phyloP scores from a whole-genome alignment of 192 early-diverging fungal species.

The Thamnidium elegans region DNA sequence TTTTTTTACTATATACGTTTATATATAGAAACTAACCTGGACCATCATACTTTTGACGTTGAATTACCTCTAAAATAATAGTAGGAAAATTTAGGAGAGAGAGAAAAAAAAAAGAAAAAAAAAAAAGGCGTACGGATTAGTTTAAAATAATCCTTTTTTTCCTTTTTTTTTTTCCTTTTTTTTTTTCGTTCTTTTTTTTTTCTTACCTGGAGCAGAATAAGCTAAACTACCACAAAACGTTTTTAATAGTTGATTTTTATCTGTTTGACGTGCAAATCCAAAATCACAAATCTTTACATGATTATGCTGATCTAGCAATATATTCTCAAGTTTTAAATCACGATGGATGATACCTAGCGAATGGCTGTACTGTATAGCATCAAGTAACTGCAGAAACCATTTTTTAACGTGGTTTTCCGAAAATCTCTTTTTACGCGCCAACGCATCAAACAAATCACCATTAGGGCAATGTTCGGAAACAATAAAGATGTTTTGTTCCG shows the following conservation, averaged over 20 bases:
- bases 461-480: constrained; percentile 74
- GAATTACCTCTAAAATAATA: constrained; percentile 60
- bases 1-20: constrained; percentile 29
- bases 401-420: constrained; percentile 39
- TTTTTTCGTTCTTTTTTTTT: not conserved
- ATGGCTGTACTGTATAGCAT: constrained; percentile 52
- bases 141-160: not conserved
- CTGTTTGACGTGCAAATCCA: constrained; percentile 65
- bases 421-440: constrained; percentile 38
- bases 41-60: constrained; percentile 73
- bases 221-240: constrained; percentile 66
- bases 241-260: constrained; percentile 55
- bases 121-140: not conserved
- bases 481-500: constrained; percentile 75
- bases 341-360: constrained; percentile 49
- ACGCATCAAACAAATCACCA: constrained; percentile 60
- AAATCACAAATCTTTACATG: constrained; percentile 66
- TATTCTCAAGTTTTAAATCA: constrained; percentile 62
- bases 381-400: constrained; percentile 51
- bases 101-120: constrained; percentile 8
- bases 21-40: constrained; percentile 46
- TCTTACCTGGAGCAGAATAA: constrained; percentile 73
- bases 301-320: constrained; percentile 52
- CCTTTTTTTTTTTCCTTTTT: not conserved
- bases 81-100: not conserved